Evolutionary conservation across 805 yeast species (phyloP).

Genomic region (Starmerella apis): DNA sequence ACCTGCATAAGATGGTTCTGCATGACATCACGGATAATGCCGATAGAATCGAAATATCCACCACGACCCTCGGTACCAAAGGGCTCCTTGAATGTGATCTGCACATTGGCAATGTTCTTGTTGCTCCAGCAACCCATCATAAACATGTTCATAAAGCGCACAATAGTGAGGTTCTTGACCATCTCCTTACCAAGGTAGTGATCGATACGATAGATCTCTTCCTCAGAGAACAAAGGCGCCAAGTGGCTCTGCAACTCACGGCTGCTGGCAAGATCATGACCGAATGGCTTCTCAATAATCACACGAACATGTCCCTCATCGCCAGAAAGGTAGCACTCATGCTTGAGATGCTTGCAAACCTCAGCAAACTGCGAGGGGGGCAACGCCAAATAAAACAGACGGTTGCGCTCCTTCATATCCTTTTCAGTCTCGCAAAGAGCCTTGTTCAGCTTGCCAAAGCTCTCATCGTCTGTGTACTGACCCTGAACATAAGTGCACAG

Average conservation of each 20-base stretch:
- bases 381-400: slow-evolving; percentile 83
- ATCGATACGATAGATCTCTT: slow-evolving; percentile 88
- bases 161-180: slow-evolving; percentile 84
- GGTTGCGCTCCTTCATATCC: slow-evolving; percentile 43
- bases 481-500: slow-evolving; percentile 64
- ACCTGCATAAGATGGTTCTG: slow-evolving; percentile 95
- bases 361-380: slow-evolving; percentile 86
- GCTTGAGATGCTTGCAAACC: slow-evolving; percentile 66
- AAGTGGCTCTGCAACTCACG: slow-evolving; percentile 64
- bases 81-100: slow-evolving; percentile 92
- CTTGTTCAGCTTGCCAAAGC: slow-evolving; percentile 49
- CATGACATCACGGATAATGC: slow-evolving; percentile 95
- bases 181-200: slow-evolving; percentile 96
- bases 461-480: slow-evolving; percentile 68
- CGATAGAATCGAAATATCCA: slow-evolving; percentile 90
- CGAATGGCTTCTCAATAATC: slow-evolving; percentile 95
- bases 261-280: slow-evolving; percentile 75
- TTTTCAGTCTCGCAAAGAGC: slow-evolving; percentile 53
- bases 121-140: slow-evolving; percentile 83
- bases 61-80: slow-evolving; percentile 99
- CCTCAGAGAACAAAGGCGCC: slow-evolving; percentile 81
- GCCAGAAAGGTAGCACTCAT: slow-evolving; percentile 48
- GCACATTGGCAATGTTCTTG: slow-evolving; percentile 65
- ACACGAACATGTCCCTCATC: slow-evolving; percentile 61
- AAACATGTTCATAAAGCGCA: slow-evolving; percentile 85